These are phyloP conservation scores for Botryotinia calthae DNA, from an alignment of 2,329 filamentous ascomycete genomes.

Conservation along the genomic window DNA sequence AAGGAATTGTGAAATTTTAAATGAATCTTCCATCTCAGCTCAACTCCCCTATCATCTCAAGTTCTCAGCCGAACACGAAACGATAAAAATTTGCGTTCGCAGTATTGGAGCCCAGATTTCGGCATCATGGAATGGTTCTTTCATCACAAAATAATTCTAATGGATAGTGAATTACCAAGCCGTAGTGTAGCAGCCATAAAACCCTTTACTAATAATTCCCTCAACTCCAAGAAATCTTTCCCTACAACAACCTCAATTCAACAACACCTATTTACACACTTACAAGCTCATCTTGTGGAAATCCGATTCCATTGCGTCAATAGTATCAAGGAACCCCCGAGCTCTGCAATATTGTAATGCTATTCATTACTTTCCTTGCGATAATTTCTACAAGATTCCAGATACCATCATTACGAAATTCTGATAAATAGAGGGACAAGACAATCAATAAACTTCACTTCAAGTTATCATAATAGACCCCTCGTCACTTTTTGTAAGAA, in stretches of 20 bases:
- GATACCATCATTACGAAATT: too few species aligned
- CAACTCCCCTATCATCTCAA: neutral
- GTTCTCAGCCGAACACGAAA: neutral
- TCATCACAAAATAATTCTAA: too few species aligned
- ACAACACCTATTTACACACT: neutral
- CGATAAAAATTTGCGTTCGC: too few species aligned
- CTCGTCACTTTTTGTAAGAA: too few species aligned
- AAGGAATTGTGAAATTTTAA: neutral
- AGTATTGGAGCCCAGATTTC: neutral
- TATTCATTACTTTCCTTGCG: neutral
- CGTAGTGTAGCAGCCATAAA: neutral
- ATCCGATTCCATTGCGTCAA: neutral
- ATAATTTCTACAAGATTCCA: neutral
- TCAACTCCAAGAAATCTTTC: neutral
- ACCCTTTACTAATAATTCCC: neutral
- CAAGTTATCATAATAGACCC: neutral
- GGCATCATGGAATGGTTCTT: rapidly evolving
- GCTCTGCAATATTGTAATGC: neutral
- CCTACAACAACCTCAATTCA: neutral
- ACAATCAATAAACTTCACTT: neutral
- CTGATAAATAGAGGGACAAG: neutral
- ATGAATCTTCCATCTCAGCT: too few species aligned
- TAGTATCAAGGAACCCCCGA: neutral
- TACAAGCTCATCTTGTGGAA: neutral
- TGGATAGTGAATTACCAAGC: neutral